phyloP scores from a whole-genome alignment of 2,329 filamentous ascomycete genomes.

The Aspergillus carbonarius region DNA sequence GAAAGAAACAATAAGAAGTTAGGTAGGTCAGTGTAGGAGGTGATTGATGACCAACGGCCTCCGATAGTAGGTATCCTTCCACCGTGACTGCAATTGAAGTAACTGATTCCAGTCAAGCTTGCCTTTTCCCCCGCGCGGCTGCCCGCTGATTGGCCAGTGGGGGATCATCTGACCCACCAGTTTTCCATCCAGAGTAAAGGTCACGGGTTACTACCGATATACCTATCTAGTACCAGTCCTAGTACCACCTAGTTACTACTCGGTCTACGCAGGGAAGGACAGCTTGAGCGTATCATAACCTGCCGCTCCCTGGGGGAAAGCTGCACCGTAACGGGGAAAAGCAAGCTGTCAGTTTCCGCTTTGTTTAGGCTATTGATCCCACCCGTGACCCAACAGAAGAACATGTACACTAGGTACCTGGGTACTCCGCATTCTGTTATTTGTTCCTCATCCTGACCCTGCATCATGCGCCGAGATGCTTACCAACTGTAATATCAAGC shows the following conservation, averaged over 20 bases:
- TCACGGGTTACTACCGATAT: no score
- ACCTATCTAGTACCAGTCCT: no score
- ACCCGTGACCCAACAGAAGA: no score
- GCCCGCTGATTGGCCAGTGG: constrained; percentile 1
- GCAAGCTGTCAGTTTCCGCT: not conserved
- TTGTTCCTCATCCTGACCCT: no score
- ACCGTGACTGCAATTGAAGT: not conserved
- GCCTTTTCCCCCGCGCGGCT: constrained; percentile 1
- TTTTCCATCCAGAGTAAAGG: no score
- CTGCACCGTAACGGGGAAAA: not conserved
- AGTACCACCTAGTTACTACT: no score
- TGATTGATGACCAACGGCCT: no score
- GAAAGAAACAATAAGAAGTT: not conserved
- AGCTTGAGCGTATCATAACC: not conserved
- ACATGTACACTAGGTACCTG: no score
- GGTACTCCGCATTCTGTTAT: no score
- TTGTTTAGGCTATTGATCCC: not conserved
- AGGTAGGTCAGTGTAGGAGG: not conserved
- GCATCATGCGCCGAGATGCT: no score
- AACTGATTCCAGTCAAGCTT: not conserved
- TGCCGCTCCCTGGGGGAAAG: not conserved
- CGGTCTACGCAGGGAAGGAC: not conserved
- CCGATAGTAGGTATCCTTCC: no score
- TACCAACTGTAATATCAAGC: no score
- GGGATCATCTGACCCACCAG: constrained; percentile 8